Evolutionary conservation across 2,329 filamentous ascomycete genomes (phyloP), one percentile per base, ranked within the genome.

Genomic region (Pestalotiopsis sp.): DNA sequence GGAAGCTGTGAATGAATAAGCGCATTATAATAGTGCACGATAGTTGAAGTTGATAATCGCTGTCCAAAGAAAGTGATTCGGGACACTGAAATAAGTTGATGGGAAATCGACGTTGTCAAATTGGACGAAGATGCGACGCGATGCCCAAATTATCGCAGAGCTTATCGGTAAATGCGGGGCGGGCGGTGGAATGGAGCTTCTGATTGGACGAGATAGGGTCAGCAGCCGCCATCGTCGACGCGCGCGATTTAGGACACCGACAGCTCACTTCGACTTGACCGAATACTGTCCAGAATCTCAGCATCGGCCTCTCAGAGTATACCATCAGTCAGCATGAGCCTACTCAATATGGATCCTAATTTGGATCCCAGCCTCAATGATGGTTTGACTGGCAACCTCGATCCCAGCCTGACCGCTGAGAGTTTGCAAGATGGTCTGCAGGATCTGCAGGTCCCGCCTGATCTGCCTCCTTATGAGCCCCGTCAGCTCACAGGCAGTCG

Each of bases 401-500:
- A 49, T 31, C 38, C 61, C 61, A 49, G 61, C 38, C 39, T 49
- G 38, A 39, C n/a, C 20, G 59, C 59, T 36, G 36, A 52, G 45
- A 23, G 20, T 59, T n/a, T 36, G 23, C 23, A 27, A 4, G 57
- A 39, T 5, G n/a, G 31, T 23, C 36, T 62, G 59, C 31, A 41
- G 17, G 31, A 62, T 41, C 14, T 62, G 14, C 59, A 62, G 36
- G 41, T 64, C 4, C 39, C 61, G 14, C n/a, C 39, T 1, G 61
- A 64, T 7, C 14, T 64, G 23, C 61, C 61, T 23, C 20, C 61
- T 64, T 64, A 64, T 52, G 38, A 64, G 38, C 59, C 66, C 14
- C 68, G 64, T n/a, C 57, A 61, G 36, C 57, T 71, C 45, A 25
- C 67, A 52, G 65, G 57, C 57, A 66, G 65, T 58, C 56, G 65